Evolutionary conservation across 805 yeast species (phyloP).

Genomic region (Candida quercuum): DNA sequence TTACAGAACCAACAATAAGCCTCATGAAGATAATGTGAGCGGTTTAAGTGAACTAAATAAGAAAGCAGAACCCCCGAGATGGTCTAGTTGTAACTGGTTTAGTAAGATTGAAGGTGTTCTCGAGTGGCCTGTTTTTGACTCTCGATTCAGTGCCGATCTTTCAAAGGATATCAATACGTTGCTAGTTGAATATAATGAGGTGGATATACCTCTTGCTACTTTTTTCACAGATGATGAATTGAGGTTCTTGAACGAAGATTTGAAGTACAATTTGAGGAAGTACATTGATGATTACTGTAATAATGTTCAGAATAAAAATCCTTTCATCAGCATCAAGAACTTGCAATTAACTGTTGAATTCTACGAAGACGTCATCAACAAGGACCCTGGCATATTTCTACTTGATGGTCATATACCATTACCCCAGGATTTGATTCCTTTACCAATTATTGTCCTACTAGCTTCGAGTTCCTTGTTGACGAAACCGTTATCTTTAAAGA

Average conservation of each 20-base stretch:
- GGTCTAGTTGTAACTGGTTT: constrained; percentile 21
- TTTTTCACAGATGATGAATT: constrained; percentile 8
- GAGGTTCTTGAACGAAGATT: constrained; percentile 2
- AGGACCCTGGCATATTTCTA: constrained; percentile 3
- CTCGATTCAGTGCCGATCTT: constrained; percentile 5
- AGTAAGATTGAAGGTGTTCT: constrained; percentile 13
- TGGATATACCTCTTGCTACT: constrained; percentile 7
- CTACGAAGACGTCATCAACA: constrained; percentile 1
- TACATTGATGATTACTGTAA: constrained; percentile 12
- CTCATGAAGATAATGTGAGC: constrained; percentile 2
- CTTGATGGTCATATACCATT: constrained; percentile 4
- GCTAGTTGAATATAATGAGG: constrained; percentile 6
- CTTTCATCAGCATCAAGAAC: constrained; percentile 10
- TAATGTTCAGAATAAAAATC: constrained; percentile 19
- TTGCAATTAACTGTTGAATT: constrained; percentile 10
- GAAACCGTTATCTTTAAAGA: constrained; percentile 15
- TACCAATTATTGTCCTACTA: constrained; percentile 11
- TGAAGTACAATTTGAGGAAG: constrained; percentile 4
- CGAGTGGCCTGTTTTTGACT: constrained; percentile 17
- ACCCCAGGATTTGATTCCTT: constrained; percentile 9
- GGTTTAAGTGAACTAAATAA: constrained; percentile 6
- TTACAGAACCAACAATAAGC: constrained; percentile 9
- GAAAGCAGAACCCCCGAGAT: constrained; percentile 7
- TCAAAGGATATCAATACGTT: constrained; percentile 9
- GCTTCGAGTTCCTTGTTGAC: constrained; percentile 15